Evolutionary conservation across 2,329 filamentous ascomycete species (phyloP), one percentile per base, ranked within the genome.

Genomic region (Atkinsonella hypoxylon): DNA sequence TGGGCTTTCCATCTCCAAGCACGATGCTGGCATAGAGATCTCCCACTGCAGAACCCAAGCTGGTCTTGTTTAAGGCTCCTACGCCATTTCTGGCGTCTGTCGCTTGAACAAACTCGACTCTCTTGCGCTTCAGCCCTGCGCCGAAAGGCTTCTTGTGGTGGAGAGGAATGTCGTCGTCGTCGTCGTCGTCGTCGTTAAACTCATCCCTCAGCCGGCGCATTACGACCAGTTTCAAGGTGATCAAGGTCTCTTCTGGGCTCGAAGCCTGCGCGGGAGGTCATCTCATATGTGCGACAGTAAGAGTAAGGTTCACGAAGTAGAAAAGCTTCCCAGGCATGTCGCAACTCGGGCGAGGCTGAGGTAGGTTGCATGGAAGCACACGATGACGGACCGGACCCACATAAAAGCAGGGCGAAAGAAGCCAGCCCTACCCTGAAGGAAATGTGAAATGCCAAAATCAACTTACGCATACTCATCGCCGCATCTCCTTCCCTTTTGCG

Each of bases 11-110:
- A 38, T 72, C 70, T 1, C 72, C 71, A n/a, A 86, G 68, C 18
- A 88, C 84, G 52, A 88, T 74, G 53, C 75, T 78, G 26, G 87
- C 74, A 58, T 89, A 88, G 44, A 79, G 67, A 51, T 87, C 79
- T 1, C 78, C 73, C 34, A 78, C 62, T 7, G 66, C 66, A 3
- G 56, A 50, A 7, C 53, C 57, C 15, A 61, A 57, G 8, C 11
- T 30, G 11, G 32, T 22, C 58, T 54, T 30, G 11, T 63, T 62
- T 13, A 57, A 52, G 9, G 63, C 41, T 1, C 56, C 54, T 13
- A 60, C 62, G 2, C 62, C 57, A 9, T 58, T 62, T 11, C 68
- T 64, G 1, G 65, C 64, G 26, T 69, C 67, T 22, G 71, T 68
- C 8, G 77, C 79, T 20, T 70, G 73, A n/a, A 83, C 77, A 56